Conservation (phyloP, 176 grass and related monocot genomes). For the Lolium perenne region DNA sequence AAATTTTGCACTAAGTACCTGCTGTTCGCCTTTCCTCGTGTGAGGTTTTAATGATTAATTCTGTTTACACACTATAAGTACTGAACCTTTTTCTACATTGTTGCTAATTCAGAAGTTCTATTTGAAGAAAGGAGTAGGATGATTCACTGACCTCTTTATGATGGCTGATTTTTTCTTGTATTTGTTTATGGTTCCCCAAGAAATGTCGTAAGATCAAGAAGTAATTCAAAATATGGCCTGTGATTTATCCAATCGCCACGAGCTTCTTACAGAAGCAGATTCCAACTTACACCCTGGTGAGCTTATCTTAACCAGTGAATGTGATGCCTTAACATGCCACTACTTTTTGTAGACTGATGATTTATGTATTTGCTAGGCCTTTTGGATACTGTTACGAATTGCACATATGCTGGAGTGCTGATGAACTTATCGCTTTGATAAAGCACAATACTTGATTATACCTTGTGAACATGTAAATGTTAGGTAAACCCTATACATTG, state of each 20-base stretch:
- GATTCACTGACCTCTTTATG: constrained; percentile 5
- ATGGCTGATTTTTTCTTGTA: constrained; percentile 32
- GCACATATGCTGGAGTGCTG: constrained; percentile 78
- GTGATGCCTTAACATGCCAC: constrained; percentile 31
- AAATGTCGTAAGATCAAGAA: constrained; percentile 72
- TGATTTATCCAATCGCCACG: constrained; percentile 76
- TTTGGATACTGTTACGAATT: constrained; percentile 75
- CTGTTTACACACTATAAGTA: constrained; percentile 18
- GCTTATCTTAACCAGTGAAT: constrained; percentile 43
- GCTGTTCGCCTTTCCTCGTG: constrained; percentile 11
- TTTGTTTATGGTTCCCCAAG: constrained; percentile 46
- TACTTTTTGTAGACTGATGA: constrained; percentile 34
- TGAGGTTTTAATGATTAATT: not conserved
- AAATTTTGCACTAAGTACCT: not conserved
- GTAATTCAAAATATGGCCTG: constrained; percentile 69
- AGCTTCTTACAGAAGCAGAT: constrained; percentile 72
- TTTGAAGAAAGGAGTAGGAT: constrained; percentile 8
- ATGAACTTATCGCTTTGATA: constrained; percentile 78
- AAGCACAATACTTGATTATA: constrained; percentile 81
- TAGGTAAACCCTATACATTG: constrained; percentile 53
- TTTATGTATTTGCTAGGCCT: constrained; percentile 64
- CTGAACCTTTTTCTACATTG: constrained; percentile 1
- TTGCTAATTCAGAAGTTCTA: constrained; percentile 20
- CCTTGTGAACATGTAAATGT: constrained; percentile 83
- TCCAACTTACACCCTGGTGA: constrained; percentile 71